A percentile compares a stretch with the other conserved stretches of the same genome.
These are phyloP conservation scores for Clonostachys chloroleuca DNA, from an alignment of 2,329 filamentous ascomycete species.

Conservation along the genomic window DNA sequence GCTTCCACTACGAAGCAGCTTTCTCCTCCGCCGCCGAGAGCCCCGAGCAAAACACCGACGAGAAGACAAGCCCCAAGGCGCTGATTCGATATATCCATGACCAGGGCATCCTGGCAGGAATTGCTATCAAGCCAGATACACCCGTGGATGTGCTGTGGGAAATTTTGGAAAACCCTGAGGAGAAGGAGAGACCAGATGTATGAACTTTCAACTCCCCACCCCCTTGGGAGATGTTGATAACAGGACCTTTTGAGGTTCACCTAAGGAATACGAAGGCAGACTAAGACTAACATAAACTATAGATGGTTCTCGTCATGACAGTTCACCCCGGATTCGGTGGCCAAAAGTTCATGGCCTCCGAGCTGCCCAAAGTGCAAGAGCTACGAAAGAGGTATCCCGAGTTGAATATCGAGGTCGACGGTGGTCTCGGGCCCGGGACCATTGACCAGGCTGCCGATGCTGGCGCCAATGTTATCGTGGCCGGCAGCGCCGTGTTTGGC, in stretches of 20 bases:
- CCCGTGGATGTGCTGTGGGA: constrained; percentile 89
- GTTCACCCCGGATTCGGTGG: constrained; percentile 96
- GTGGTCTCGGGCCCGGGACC: constrained; percentile 80
- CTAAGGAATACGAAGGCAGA: too few species aligned
- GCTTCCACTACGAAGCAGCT: constrained; percentile 98
- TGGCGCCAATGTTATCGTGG: constrained; percentile 96
- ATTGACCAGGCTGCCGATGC: constrained; percentile 93
- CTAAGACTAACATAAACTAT: constrained; percentile 2
- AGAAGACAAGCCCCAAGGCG: constrained; percentile 76
- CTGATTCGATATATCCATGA: constrained; percentile 89
- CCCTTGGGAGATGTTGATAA: too few species aligned
- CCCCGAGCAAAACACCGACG: constrained; percentile 64
- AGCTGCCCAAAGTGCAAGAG: constrained; percentile 88
- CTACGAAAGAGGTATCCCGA: constrained; percentile 82
- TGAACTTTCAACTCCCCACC: constrained; percentile 7
- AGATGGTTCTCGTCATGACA: constrained; percentile 99
- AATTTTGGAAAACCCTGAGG: constrained; percentile 69
- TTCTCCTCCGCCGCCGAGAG: constrained; percentile 81
- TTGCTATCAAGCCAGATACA: constrained; percentile 93
- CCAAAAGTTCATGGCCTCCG: constrained; percentile 96
- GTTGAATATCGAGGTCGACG: constrained; percentile 96
- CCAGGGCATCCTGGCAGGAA: constrained; percentile 81
- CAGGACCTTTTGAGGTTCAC: too few species aligned
- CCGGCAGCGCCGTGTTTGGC: constrained; percentile 92
- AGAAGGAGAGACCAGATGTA: constrained; percentile 83